These are phyloP conservation scores for Zopfia rhizophila DNA, from an alignment of 2,329 filamentous ascomycete genomes.

Conservation along the genomic window DNA sequence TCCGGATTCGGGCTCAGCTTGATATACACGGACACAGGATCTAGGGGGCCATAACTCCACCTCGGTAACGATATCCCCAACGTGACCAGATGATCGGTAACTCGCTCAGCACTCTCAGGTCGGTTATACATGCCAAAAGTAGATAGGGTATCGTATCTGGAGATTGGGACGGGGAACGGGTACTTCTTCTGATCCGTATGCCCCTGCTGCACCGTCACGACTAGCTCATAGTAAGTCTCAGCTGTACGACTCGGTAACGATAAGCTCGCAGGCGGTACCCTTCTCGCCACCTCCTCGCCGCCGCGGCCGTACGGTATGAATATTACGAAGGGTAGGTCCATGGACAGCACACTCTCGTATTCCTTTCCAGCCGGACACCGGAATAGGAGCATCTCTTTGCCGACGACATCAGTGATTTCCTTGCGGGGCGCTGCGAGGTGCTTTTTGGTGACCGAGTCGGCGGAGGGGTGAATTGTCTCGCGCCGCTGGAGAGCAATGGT, in stretches of 20 bases:
- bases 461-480: slow-evolving; percentile 96
- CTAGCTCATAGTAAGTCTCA: slow-evolving; percentile 96
- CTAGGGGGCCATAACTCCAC: slow-evolving; percentile 95
- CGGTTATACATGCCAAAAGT: slow-evolving; percentile 99
- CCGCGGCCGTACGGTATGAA: slow-evolving; percentile 96
- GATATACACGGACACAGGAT: slow-evolving; percentile 96
- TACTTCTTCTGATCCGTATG: slow-evolving; percentile 89
- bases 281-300: slow-evolving; percentile 86
- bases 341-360: slow-evolving; percentile 87
- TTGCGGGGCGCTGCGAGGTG: slow-evolving; percentile 89
- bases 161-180: slow-evolving; percentile 87
- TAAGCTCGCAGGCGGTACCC: slow-evolving; percentile 91
- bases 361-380: slow-evolving; percentile 85
- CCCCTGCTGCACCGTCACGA: slow-evolving; percentile 94
- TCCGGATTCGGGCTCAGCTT: slow-evolving; percentile 92
- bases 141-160: slow-evolving; percentile 94
- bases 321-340: slow-evolving; percentile 97
- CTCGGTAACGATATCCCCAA: slow-evolving; percentile 90
- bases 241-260: slow-evolving; percentile 92
- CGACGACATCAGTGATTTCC: slow-evolving; percentile 91
- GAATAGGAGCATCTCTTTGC: slow-evolving; percentile 93
- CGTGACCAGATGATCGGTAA: slow-evolving; percentile 90
- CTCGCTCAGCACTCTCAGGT: slow-evolving; percentile 85
- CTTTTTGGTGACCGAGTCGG: slow-evolving; percentile 92
- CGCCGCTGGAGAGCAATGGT: slow-evolving; percentile 92